Evolutionary conservation across 2,329 filamentous ascomycete genomes (phyloP).

Genomic region (Pseudodiploospora longispora): DNA sequence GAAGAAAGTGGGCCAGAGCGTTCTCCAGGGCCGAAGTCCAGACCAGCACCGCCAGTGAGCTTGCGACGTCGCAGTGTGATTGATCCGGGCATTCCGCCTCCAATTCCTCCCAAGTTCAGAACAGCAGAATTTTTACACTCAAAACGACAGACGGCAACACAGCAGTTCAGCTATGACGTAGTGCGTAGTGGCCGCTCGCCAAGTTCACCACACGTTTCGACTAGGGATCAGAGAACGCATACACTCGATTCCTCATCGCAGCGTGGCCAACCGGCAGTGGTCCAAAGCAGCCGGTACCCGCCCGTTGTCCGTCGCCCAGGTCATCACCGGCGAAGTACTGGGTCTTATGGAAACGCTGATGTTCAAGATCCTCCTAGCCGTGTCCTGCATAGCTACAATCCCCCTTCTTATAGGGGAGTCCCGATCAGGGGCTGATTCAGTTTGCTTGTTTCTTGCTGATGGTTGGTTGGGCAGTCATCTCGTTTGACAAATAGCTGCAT

Average conservation of each 20-base stretch:
- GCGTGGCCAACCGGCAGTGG: constrained; percentile 1
- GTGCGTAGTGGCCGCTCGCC: too few relatives aligned
- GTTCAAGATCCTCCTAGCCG: constrained; percentile 33
- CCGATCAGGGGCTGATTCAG: constrained; percentile 46
- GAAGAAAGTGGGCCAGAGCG: constrained; percentile 11
- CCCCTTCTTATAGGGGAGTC: constrained; percentile 45
- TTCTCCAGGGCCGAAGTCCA: constrained; percentile 10
- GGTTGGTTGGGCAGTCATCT: too few relatives aligned
- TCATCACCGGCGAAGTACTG: constrained; percentile 31
- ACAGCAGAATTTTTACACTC: not conserved
- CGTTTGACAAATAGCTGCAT: not conserved
- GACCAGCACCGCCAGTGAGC: constrained; percentile 9
- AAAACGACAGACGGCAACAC: too few relatives aligned
- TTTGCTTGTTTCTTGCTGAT: not conserved
- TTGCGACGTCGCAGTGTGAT: constrained; percentile 5
- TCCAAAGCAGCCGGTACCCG: constrained; percentile 16
- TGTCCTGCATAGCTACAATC: constrained; percentile 51
- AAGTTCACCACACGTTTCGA: too few relatives aligned
- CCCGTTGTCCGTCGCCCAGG: constrained; percentile 24
- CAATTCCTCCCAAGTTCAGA: constrained; percentile 7
- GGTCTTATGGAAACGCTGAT: constrained; percentile 15
- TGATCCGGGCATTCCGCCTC: constrained; percentile 6
- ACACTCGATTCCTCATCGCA: constrained; percentile 1
- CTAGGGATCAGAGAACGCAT: not conserved
- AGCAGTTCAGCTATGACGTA: too few relatives aligned